Conservation (phyloP, 805 yeast species). For the Kuraishia piskuri region DNA sequence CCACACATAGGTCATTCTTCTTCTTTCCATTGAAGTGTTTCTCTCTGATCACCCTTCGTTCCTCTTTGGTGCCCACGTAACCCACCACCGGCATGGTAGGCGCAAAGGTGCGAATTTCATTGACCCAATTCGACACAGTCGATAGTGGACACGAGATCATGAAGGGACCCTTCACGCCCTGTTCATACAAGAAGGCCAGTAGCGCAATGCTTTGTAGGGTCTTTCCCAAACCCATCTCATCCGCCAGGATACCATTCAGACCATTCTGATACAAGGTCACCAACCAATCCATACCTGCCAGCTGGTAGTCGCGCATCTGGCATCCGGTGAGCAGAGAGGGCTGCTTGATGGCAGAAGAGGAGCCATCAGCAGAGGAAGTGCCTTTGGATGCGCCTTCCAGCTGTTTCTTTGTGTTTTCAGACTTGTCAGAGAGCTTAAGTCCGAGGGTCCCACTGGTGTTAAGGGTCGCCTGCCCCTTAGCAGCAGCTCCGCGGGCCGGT, state of each 20-base stretch:
- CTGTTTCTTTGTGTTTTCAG: conserved; percentile 15
- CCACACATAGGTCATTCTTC: conserved; percentile 32
- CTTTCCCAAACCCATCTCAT: conserved; percentile 97
- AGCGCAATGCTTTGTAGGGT: conserved; percentile 84
- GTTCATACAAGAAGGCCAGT: conserved; percentile 65
- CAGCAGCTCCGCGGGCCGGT: conserved; percentile 4
- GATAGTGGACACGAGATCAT: conserved; percentile 75
- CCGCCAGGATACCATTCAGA: conserved; percentile 89
- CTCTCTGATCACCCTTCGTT: conserved; percentile 38
- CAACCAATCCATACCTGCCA: conserved; percentile 89
- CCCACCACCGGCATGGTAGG: conserved; percentile 56
- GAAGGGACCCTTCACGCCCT: conserved; percentile 73
- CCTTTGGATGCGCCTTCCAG: conserved; percentile 9
- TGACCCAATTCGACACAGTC: conserved; percentile 79
- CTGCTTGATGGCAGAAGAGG: conserved; percentile 25
- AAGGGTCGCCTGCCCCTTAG: conserved; percentile 2
- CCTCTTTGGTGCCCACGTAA: conserved; percentile 56
- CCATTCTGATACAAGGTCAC: conserved; percentile 88
- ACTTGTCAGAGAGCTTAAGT: conserved; percentile 5
- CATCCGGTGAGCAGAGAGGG: conserved; percentile 52
- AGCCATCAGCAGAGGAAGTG: neutral
- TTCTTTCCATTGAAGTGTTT: conserved; percentile 11
- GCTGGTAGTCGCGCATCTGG: conserved; percentile 70
- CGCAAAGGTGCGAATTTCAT: conserved; percentile 64
- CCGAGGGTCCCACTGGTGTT: conserved; percentile 11